Evolutionary conservation across 2,329 filamentous ascomycete species (phyloP), one percentile per base, ranked within the genome.

Genomic region (Claviceps monticola): DNA sequence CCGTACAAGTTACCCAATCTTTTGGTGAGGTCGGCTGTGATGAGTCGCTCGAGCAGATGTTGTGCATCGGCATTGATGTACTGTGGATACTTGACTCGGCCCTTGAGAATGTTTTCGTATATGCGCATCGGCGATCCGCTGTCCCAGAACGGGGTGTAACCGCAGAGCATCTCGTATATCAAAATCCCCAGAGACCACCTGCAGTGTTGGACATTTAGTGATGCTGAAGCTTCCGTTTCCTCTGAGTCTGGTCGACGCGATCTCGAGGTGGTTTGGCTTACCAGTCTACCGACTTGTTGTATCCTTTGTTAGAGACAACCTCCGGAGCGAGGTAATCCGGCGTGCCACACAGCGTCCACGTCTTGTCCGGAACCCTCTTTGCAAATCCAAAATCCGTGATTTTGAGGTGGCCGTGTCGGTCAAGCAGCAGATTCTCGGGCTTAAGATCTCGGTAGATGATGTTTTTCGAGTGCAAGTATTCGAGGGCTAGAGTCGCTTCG

Each of bases 271-370:
- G 36, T 57, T 53, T 9, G 21, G 71, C 86, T 72, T 72, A 96
- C 93, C 93, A 98, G 67, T 98, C 93, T 17, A 98, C 93, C 42
- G 91, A 96, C 69, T 97, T 98, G 74, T 98, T 98, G 75, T 98
- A 98, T 50, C 93, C 93, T 71, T 97, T 97, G 68, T 91, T 96
- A 54, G 89, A 90, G n/a, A 98, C 93, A 14, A 98, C 93, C 71
- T 98, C 93, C 0, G 93, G 93, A 0, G 93, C 93, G 38, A 98
- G 80, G 66, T 98, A 98, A 69, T 98, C 93, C 6, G 93, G 93
- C 13, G 93, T 98, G 55, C 93, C 93, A 66, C 93, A 98, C 43
- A 98, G 78, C 26, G 93, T 98, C 93, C 93, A 98, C 43, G 93
- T 98, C 71, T 97, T 97, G 75, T 98, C 93, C 16, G 90, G 90